Evolutionary conservation across 208 protist species (phyloP).

Genomic region (Leishmania martiniquensis): DNA sequence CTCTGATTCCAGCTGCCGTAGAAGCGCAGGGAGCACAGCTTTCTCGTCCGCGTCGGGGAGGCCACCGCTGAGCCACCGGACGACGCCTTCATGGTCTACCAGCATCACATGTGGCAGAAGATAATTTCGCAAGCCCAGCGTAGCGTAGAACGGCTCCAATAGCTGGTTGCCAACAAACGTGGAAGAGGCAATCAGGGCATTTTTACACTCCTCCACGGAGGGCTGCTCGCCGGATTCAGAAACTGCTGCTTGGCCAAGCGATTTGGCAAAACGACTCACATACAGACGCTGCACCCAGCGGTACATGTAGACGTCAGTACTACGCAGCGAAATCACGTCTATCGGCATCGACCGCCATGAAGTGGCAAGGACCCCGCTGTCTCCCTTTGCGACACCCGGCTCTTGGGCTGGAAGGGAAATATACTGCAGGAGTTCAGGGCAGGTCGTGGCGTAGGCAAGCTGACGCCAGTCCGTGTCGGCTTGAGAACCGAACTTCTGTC

Average conservation of each 20-base stretch:
- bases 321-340: conserved; percentile 82
- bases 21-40: conserved; percentile 56
- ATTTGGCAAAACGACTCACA: conserved; percentile 69
- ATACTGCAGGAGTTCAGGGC: conserved; percentile 54
- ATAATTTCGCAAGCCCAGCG: conserved; percentile 83
- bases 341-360: conserved; percentile 48
- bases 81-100: conserved; percentile 78
- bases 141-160: conserved; percentile 71
- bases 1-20: conserved; percentile 79
- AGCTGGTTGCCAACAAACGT: conserved; percentile 83
- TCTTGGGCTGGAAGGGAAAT: conserved; percentile 32
- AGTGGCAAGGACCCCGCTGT: background rate
- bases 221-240: conserved; percentile 1
- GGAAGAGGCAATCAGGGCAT: conserved; percentile 55
- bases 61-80: conserved; percentile 84
- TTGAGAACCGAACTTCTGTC: conserved; percentile 79
- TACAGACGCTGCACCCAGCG: conserved; percentile 82
- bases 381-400: conserved; percentile 6
- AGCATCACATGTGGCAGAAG: conserved; percentile 81
- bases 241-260: conserved; percentile 28
- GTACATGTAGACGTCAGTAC: conserved; percentile 83
- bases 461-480: conserved; percentile 76
- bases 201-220: conserved; percentile 12
- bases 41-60: conserved; percentile 79
- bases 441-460: conserved; percentile 75